These are phyloP conservation scores for Backusella psychrophila DNA, from an alignment of 192 early-diverging fungal species.

Conservation along the genomic window DNA sequence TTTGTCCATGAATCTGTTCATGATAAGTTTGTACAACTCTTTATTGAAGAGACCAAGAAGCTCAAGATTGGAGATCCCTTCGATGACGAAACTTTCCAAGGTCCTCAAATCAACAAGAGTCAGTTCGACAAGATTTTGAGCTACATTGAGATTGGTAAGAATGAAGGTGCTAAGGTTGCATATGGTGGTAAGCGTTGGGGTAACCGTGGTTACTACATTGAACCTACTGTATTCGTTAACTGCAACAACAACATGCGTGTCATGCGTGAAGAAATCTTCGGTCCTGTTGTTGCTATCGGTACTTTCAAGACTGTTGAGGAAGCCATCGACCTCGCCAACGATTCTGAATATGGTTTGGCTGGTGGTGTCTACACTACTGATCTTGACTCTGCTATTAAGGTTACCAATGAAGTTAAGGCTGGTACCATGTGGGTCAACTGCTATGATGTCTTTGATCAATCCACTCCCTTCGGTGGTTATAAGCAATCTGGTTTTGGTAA, in stretches of 20 bases:
- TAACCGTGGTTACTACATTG: constrained; percentile 72
- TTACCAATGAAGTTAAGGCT: constrained; percentile 48
- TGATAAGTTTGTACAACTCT: constrained; percentile 63
- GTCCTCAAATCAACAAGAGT: constrained; percentile 66
- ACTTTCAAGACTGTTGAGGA: constrained; percentile 77
- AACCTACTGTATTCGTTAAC: constrained; percentile 73
- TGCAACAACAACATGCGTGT: constrained; percentile 52
- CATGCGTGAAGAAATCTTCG: constrained; percentile 82
- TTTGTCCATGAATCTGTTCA: constrained; percentile 73
- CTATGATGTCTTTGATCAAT: constrained; percentile 44
- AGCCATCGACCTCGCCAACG: constrained; percentile 70
- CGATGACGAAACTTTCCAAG: constrained; percentile 60
- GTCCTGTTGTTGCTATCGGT: constrained; percentile 74
- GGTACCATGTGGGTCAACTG: constrained; percentile 70
- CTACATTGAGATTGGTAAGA: constrained; percentile 62
- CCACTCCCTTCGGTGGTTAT: constrained; percentile 57
- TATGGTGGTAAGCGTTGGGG: constrained; percentile 60
- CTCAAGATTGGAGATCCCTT: constrained; percentile 74
- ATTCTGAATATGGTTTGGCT: constrained; percentile 72
- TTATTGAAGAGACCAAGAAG: constrained; percentile 46
- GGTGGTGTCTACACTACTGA: constrained; percentile 79
- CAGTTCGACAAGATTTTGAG: constrained; percentile 68
- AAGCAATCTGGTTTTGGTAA: constrained; percentile 72
- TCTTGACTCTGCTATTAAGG: constrained; percentile 51
- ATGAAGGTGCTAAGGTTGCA: constrained; percentile 55